Evolutionary conservation across 306 rosid genomes (phyloP), one percentile per base, ranked within the genome.

Genomic region (Glycyrrhiza uralensis): DNA sequence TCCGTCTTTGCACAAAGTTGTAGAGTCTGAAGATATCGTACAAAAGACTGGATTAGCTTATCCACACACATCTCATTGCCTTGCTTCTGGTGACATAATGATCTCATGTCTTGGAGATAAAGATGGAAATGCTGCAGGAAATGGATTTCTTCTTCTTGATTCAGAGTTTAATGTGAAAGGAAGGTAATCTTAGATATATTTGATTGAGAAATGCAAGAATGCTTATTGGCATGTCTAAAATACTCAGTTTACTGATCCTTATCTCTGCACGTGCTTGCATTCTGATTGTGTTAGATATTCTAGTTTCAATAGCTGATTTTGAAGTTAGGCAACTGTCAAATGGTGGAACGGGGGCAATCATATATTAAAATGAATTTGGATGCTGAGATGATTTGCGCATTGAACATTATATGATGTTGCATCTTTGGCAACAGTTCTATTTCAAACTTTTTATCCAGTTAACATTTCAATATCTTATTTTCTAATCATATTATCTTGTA

Each of bases 51-150:
- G 98, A 15, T 83, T 94, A 77, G 94, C 97, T 42, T 94, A 82
- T 77, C 97, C 96, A 35, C 98, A 94, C 83, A 94, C 98, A 13
- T 93, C 97, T 38, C 98, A 93, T 76, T 94, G 98, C 76, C 89
- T 94, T 69, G 98, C 97, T 75, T 91, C 98, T n/a, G 97, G 98
- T 30, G 98, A 94, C 22, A 28, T 93, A 30, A 74, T 93, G 97
- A 69, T 93, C 61, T 93, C 98, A 0, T 93, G 97, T 72, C 86
- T 93, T 0, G 98, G 98, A 62, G 96, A 94, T 67, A 79, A 86
- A 81, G 94, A 94, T 6, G 98, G 98, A 68, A 91, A 89, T 75
- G 98, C 98, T 26, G 29, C 23, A 56, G 98, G 96, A 63, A 91
- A 56, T 77, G 98, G 98, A 17, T 94, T 94, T 79, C 98, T 94